phyloP scores from a whole-genome alignment of 352 stramenopile genomes.

The Phytophthora agathidicida region DNA sequence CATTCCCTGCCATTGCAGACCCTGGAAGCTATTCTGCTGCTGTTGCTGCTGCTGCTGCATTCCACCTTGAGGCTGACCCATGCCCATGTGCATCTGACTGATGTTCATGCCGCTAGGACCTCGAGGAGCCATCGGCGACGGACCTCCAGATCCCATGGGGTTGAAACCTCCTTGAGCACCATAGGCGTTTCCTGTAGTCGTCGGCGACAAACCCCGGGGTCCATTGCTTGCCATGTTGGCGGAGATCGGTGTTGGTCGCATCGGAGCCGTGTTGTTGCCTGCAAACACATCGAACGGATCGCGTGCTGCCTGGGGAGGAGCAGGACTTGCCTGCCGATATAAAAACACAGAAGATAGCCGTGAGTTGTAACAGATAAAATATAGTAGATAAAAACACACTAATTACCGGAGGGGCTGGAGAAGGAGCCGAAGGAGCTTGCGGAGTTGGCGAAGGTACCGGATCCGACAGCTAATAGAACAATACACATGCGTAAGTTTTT shows the following conservation, averaged over 20 bases:
- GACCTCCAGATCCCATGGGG: constrained; percentile 42
- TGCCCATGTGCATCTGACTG: constrained; percentile 86
- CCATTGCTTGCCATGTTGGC: constrained; percentile 36
- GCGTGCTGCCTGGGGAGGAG: constrained; percentile 35
- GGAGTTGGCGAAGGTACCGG: constrained; percentile 54
- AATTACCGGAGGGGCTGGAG: constrained; percentile 44
- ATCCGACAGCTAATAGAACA: constrained; percentile 52
- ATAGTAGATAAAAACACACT: not conserved
- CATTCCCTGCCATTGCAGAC: constrained; percentile 86
- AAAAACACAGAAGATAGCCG: constrained; percentile 9
- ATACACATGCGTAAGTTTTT: constrained; percentile 14
- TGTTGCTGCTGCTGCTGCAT: constrained; percentile 57
- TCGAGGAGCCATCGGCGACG: constrained; percentile 51
- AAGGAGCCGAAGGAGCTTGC: constrained; percentile 39
- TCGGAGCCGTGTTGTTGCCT: constrained; percentile 34
- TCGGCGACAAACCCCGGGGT: constrained; percentile 36
- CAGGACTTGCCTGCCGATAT: constrained; percentile 18
- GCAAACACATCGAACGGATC: constrained; percentile 85
- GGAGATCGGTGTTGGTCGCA: constrained; percentile 43
- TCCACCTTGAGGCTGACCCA: constrained; percentile 44
- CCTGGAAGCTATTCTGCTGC: constrained; percentile 82
- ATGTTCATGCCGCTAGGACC: constrained; percentile 74
- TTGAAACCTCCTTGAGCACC: constrained; percentile 47
- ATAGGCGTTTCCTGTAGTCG: constrained; percentile 29
- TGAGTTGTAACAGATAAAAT: not conserved